Conservation (phyloP, 257 asterid genomes). For the Nicotiana noctiflora region DNA sequence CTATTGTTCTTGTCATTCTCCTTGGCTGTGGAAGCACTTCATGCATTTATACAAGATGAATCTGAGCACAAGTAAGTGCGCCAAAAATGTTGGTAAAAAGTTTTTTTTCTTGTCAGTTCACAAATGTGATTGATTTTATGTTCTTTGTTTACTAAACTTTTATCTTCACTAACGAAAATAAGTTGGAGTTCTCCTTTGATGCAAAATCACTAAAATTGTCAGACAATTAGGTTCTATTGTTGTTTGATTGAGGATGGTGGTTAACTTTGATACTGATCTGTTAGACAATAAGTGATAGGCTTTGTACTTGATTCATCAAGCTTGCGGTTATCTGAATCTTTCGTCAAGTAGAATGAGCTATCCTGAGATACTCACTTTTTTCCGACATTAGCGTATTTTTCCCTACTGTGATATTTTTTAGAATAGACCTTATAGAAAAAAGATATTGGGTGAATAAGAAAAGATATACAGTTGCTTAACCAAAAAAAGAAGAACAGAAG, state of each 20-base stretch:
- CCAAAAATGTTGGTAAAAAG: background rate
- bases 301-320: background rate
- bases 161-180: background rate
- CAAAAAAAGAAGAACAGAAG: background rate
- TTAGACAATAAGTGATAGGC: background rate
- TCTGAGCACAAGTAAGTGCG: constrained; percentile 92
- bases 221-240: background rate
- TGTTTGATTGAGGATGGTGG: background rate
- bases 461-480: background rate
- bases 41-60: constrained; percentile 93
- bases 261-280: constrained; percentile 5
- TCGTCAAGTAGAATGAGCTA: background rate
- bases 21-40: constrained; percentile 97
- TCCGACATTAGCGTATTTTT: background rate
- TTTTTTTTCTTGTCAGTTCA: background rate
- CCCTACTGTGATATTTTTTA: background rate
- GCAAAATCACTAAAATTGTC: background rate
- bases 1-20: constrained; percentile 94
- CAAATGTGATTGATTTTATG: background rate
- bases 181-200: background rate
- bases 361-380: background rate
- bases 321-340: background rate
- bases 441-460: background rate
- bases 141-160: background rate
- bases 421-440: background rate